Percentiles rank a stretch among this genome's conserved stretches.
These are phyloP conservation scores for Eucalyptus cladocalyx DNA, from an alignment of 345 rosid species.

Conservation along the genomic window DNA sequence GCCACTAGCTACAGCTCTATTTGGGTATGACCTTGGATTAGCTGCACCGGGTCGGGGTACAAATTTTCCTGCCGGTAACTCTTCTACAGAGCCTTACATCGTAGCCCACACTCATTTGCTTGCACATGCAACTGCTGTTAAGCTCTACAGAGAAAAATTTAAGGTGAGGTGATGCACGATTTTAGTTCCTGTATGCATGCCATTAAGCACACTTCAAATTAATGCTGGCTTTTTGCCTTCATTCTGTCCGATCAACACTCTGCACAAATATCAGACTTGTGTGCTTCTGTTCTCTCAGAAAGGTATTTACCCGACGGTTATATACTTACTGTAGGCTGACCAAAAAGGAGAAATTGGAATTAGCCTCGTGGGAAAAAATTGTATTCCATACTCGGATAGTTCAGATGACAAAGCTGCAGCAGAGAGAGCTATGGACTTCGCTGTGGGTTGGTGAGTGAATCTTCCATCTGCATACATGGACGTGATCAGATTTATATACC, in stretches of 20 bases:
- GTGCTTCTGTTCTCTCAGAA: not conserved
- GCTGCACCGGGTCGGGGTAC: conserved; percentile 18
- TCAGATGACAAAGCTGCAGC: conserved; percentile 10
- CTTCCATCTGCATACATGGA: not conserved
- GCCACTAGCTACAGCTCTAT: conserved; percentile 9
- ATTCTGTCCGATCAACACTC: not conserved
- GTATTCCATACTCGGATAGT: conserved; percentile 20
- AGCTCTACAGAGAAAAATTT: conserved; percentile 21
- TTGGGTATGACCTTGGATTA: conserved; percentile 2
- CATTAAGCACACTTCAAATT: not conserved
- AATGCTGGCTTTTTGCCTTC: not conserved
- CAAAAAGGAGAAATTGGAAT: conserved; percentile 36
- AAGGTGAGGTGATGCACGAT: not conserved
- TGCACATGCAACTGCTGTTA: conserved; percentile 26
- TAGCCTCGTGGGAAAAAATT: conserved; percentile 8
- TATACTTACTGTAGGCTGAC: not conserved
- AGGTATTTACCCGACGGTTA: not conserved
- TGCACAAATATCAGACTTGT: not conserved
- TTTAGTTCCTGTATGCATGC: not conserved
- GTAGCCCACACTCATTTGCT: conserved; percentile 20
- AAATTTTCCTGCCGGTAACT: conserved; percentile 10
- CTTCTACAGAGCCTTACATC: conserved; percentile 29
- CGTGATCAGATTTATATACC: not conserved
- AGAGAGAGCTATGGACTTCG: conserved; percentile 23
- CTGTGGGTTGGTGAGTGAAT: conserved; percentile 24